Conservation (phyloP, 2,329 filamentous ascomycete genomes). For the Epichloe bromicola region DNA sequence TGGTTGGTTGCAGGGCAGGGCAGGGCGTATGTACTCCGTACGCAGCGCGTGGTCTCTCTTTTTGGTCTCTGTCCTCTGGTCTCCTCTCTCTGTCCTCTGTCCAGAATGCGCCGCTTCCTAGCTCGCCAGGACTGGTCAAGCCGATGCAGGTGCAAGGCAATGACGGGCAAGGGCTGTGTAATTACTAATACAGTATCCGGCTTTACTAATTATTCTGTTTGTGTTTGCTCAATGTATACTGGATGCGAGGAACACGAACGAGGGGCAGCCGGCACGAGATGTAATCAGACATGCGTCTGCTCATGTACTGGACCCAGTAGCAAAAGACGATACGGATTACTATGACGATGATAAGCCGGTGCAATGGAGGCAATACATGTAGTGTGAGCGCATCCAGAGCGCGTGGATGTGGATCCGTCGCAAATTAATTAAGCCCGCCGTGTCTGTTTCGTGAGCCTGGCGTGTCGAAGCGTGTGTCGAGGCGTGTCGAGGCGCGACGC, state of each 20-base stretch:
- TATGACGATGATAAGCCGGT: slow-evolving; percentile 1
- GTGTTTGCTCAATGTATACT: not conserved
- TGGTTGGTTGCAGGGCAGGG: not conserved
- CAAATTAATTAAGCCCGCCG: slow-evolving; percentile 24
- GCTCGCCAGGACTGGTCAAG: not conserved
- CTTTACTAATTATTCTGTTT: not conserved
- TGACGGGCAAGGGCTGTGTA: too few relatives aligned
- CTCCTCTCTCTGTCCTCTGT: too few relatives aligned
- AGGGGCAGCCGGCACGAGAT: not conserved
- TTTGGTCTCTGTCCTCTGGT: too few relatives aligned
- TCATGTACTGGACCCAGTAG: not conserved
- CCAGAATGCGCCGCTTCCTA: not conserved
- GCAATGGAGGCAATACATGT: not conserved
- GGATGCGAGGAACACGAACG: not conserved
- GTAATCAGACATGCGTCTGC: slow-evolving; percentile 2
- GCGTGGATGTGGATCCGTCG: slow-evolving; percentile 13
- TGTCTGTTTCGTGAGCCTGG: slow-evolving; percentile 31
- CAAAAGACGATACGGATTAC: not conserved
- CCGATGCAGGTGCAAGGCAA: not conserved
- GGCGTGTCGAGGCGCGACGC: slow-evolving; percentile 15
- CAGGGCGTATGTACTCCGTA: too few relatives aligned
- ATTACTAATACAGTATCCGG: too few relatives aligned
- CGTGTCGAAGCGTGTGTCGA: slow-evolving; percentile 20
- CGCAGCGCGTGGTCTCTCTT: too few relatives aligned
- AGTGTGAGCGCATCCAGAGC: not conserved